phyloP scores from a whole-genome alignment of 164 flowering plant genomes.

The Chimonanthus salicifolius region DNA sequence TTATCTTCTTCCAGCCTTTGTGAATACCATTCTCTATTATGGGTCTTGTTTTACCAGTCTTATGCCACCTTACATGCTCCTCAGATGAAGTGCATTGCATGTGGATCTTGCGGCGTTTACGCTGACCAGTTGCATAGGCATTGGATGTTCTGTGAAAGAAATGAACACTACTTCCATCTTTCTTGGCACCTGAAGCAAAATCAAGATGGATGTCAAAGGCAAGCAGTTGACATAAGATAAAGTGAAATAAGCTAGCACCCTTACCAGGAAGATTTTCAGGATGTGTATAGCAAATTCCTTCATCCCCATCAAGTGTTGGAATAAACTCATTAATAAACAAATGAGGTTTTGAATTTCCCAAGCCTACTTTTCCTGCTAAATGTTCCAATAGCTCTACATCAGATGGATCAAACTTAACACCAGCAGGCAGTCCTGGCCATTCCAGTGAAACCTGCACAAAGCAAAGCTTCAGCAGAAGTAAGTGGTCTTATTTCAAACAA shows the following conservation, averaged over 20 bases:
- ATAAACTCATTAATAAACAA: conserved; percentile 78
- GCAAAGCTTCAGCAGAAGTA: background rate
- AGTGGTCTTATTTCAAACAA: background rate
- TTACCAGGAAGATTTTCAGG: conserved; percentile 95
- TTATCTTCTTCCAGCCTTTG: conserved; percentile 82
- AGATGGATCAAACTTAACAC: conserved; percentile 94
- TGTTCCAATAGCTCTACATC: conserved; percentile 72
- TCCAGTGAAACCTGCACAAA: conserved; percentile 50
- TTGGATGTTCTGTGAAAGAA: conserved; percentile 71
- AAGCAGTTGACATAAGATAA: background rate
- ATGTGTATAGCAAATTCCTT: conserved; percentile 84
- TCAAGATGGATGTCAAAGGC: background rate
- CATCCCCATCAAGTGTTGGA: conserved; percentile 60
- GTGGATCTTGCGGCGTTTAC: conserved; percentile 82
- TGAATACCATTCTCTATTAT: conserved; percentile 61
- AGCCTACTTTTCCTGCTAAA: conserved; percentile 70
- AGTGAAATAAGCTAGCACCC: conserved; percentile 7
- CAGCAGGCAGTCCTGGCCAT: conserved; percentile 92
- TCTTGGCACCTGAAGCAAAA: conserved; percentile 60
- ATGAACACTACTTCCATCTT: conserved; percentile 73
- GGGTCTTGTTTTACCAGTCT: conserved; percentile 82
- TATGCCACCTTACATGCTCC: conserved; percentile 87
- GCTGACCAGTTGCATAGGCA: conserved; percentile 80
- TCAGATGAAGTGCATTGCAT: conserved; percentile 17
- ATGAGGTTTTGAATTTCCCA: conserved; percentile 51